A percentile compares a stretch with the other conserved stretches of the same genome.
Evolutionary conservation across 2,329 filamentous ascomycete species (phyloP).

Genomic region (Pestalotiopsis sp.): DNA sequence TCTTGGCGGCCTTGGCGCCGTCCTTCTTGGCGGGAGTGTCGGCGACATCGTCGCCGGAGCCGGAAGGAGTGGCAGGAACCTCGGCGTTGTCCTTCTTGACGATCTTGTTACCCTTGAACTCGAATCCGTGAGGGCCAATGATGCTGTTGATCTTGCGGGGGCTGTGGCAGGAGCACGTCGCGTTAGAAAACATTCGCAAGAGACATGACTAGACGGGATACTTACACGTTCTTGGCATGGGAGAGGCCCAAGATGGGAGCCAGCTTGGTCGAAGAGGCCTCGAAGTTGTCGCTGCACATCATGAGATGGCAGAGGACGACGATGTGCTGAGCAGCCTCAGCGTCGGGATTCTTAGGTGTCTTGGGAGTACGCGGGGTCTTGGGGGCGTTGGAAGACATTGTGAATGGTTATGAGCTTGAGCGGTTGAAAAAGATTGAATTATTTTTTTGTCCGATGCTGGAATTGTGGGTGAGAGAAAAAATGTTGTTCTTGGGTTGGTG

Average conservation of each 20-base stretch:
- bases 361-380: conserved; percentile 12
- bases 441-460: no score
- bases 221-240: conserved; percentile 15
- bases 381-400: neutral
- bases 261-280: conserved; percentile 4
- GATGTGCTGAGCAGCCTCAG: neutral
- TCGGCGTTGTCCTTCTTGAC: neutral
- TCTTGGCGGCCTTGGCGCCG: neutral
- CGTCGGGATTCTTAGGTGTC: neutral
- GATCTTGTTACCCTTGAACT: conserved; percentile 14
- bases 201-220: neutral
- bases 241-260: neutral
- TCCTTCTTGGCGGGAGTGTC: neutral
- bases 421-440: neutral
- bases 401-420: neutral
- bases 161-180: neutral
- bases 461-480: no score
- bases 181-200: neutral
- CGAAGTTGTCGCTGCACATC: conserved; percentile 11
- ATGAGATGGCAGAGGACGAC: conserved; percentile 12
- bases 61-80: neutral
- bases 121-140: conserved; percentile 12
- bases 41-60: neutral
- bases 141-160: conserved; percentile 14
- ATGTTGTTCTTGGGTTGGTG: no score